Evolutionary conservation across 805 yeast species (phyloP), one percentile per base, ranked within the genome.

Genomic region (Cyberlindnera xylosilytica): DNA sequence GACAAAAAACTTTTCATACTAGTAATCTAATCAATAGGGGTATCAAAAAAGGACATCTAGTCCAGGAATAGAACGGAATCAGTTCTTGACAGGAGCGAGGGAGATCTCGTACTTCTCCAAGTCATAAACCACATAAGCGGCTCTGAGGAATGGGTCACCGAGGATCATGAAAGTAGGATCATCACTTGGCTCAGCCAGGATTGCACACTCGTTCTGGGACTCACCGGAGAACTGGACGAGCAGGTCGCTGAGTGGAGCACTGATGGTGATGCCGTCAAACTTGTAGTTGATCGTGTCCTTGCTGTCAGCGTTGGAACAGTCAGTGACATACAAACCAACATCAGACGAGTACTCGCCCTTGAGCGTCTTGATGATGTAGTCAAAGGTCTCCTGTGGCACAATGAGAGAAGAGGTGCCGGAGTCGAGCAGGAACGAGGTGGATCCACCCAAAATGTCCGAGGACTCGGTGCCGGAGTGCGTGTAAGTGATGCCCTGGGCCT

Each of bases 81-180:
- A 37, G 34, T 30, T 20, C 35, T 38, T 38, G 35, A 24, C 29
- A 20, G 18, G 35, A 12, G 44, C 44, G 12, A 40, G 19, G 5
- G 35, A 39, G 27, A 40, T 16, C 30, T 28, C 10, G 19, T 58
- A 60, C 51, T 72, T 73, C 19, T 81, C 87, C 39, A 82, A 64
- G 58, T 86, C 86, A 59, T 74, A 81, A 12, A 82, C 88, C 22
- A 76, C 73, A 57, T 85, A 86, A 6, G 81, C 83, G 31, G 76
- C 72, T 40, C 86, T 69, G 49, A 85, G 62, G 56, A 84, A 75
- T 34, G 75, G 70, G 56, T 83, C 89, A 11, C 93, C 93, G 28
- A 85, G 65, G 42, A 81, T 68, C n/a, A 64, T 60, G 45, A 43
- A 38, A 26, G 65, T 62, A 41, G 47, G 42, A 12, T 29, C 24